Evolutionary conservation across 768 basidiomycete genomes (phyloP).

Genomic region (Tulasnella sp.): DNA sequence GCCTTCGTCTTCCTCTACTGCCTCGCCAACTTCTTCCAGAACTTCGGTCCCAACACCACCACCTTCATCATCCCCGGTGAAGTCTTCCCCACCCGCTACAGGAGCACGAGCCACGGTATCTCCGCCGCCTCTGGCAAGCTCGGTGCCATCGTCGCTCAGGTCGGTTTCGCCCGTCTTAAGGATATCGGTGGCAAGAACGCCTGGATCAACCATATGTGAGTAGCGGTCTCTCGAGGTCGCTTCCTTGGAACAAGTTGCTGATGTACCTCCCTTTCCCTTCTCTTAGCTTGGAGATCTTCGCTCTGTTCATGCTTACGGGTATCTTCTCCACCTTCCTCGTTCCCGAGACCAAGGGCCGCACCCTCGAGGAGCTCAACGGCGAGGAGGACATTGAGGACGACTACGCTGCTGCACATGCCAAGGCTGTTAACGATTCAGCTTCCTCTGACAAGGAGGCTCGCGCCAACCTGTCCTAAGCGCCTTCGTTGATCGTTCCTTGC

Average conservation of each 20-base stretch:
- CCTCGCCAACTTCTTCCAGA: constrained; percentile 42
- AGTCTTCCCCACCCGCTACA: constrained; percentile 41
- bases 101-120: constrained; percentile 39
- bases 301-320: constrained; percentile 85
- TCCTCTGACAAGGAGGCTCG: constrained; percentile 13
- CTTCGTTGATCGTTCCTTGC: not conserved
- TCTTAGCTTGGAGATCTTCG: constrained; percentile 72
- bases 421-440: constrained; percentile 30
- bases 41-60: constrained; percentile 39
- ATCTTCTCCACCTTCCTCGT: constrained; percentile 78
- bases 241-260: constrained; percentile 39
- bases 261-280: constrained; percentile 56
- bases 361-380: constrained; percentile 42
- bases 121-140: constrained; percentile 40
- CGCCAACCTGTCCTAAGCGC: not conserved
- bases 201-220: constrained; percentile 72
- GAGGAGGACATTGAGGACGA: constrained; percentile 35
- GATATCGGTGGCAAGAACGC: constrained; percentile 62
- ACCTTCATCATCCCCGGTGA: constrained; percentile 41
- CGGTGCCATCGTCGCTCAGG: constrained; percentile 41
- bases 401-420: constrained; percentile 38
- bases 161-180: constrained; percentile 48
- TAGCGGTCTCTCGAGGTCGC: constrained; percentile 57
- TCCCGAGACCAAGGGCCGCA: constrained; percentile 66
- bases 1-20: constrained; percentile 41